Conservation (phyloP, 2,329 filamentous ascomycete genomes). For the Albophoma yamanashiensis region DNA sequence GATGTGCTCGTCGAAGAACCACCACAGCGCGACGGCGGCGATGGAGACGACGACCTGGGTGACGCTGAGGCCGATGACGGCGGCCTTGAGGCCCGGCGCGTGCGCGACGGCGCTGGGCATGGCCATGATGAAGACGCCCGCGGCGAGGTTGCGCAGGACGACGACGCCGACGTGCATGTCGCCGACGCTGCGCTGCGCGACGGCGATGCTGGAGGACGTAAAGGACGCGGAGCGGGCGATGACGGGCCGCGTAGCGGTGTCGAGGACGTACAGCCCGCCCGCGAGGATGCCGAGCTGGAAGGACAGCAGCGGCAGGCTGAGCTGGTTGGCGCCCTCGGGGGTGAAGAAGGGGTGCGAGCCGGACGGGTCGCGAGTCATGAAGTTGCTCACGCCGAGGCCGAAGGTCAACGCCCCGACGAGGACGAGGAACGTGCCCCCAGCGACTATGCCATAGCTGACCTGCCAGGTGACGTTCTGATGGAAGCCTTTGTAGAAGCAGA, state of each 20-base stretch:
- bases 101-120: slow-evolving; percentile 25
- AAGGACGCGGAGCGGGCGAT: slow-evolving; percentile 37
- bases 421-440: slow-evolving; percentile 24
- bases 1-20: slow-evolving; percentile 29
- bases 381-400: slow-evolving; percentile 24
- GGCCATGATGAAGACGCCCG: slow-evolving; percentile 31
- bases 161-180: slow-evolving; percentile 36
- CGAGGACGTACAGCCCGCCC: slow-evolving; percentile 27
- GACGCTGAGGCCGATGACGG: slow-evolving; percentile 29
- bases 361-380: slow-evolving; percentile 17
- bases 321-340: slow-evolving; percentile 12
- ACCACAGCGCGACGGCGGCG: slow-evolving; percentile 25
- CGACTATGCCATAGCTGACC: slow-evolving; percentile 22
- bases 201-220: slow-evolving; percentile 34
- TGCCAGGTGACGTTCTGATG: slow-evolving; percentile 20
- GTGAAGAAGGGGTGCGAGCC: slow-evolving; percentile 14
- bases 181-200: slow-evolving; percentile 32
- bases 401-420: slow-evolving; percentile 32
- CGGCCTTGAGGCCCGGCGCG: slow-evolving; percentile 22
- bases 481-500: slow-evolving; percentile 21
- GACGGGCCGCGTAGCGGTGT: slow-evolving; percentile 28
- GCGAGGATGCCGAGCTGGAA: slow-evolving; percentile 37
- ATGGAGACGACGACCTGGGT: slow-evolving; percentile 28
- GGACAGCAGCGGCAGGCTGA: slow-evolving; percentile 29
- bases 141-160: slow-evolving; percentile 27